Evolutionary conservation across 1,139 yeast species (phyloP), one percentile per base, ranked within the genome.

Genomic region (Insectozyma bohioensis): DNA sequence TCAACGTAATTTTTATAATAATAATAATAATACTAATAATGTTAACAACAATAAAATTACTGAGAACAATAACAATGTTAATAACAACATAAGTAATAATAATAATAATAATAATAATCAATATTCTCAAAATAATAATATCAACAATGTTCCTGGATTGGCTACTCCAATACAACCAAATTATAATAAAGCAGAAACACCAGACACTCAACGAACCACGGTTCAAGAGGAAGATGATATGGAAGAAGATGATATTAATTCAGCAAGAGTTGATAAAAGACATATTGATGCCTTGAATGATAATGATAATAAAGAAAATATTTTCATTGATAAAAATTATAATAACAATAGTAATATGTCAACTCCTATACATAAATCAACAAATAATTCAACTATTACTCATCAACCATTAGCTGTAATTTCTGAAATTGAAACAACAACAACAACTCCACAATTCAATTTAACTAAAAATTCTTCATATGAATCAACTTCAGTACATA

Each of bases 161-260:
- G 61, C 66, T 1, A 68, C 75, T 1, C 75, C 75, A 5, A 56
- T 66, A 4, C 71, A 67, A 39, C 50, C 61, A 5, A 36, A 42
- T 11, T 31, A 11, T 48, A 46, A 24, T 39, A 48, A 50, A 14
- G 38, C 47, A 4, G 73, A 67, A 33, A 69, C 75, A 1, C 75
- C 75, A 2, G 75, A 70, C 40, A 69, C 75, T 13, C 75, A 69
- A 43, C 45, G 67, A 26, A 69, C 75, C 1, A 68, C 74, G 2
- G 53, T 68, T 7, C 72, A 68, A 46, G 70, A 65, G 13, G n/a
- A n/a, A n/a, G 71, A 64, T 30, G 72, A 63, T 19, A 58, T 51
- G 39, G 63, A 56, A 27, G 62, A 62, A 19, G 63, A 57, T 10
- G 64, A 56, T 19, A 32, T 29, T 10, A 20, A 28, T 17, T 11